Base-by-base conservation (phyloP, 768 basidiomycete species). In the Boletus sp. region DNA sequence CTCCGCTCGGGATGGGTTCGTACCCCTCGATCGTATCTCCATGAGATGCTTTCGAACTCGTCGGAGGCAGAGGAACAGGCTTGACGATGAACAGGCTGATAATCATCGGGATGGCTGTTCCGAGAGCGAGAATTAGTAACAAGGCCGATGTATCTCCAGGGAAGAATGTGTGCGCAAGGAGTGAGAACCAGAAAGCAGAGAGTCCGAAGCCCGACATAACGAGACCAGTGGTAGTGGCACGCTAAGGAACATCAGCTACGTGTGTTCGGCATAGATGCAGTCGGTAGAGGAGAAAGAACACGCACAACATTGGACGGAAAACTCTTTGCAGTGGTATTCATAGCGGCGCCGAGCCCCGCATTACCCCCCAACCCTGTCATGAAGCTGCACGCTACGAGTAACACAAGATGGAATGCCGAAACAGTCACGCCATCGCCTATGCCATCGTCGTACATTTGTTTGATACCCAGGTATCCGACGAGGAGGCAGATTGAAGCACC, bases 131-230 rank as follows among this genome's bases (percentile, higher is more conserved):
- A 5, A 92, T 72, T 0, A 89, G 77, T 1, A 98, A 73, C 64
- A 96, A 89, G 1, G 84, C 80, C 1, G 87, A 88, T 0, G 89
- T 90, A 64, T 94, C 80, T 0, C 90, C 92, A 0, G 89, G 85
- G 64, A 85, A 95, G 42, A 86, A 69, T 0, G 81, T 65, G 54
- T 87, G 86, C 0, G 92, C 85, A 37, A 95, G 73, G 1, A 85
- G 80, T 12, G 91, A 90, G 73, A 95, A 97, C 59, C 90, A 77
- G 77, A 96, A 96, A 0, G 94, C 94, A 0, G 92, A 94, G 15
- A 98, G 82, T 0, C 94, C 94, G 60, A 92, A 94, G 33, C 92
- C 94, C 0, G 92, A 91, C 18, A 94, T 72, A 35, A 94, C 92
- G 9, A 92, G 68, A 2, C 88, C 87, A 0, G 89, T 91, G 9